These are phyloP conservation scores for Dalbergia cultrata DNA, from an alignment of 306 rosid species.

Conservation along the genomic window DNA sequence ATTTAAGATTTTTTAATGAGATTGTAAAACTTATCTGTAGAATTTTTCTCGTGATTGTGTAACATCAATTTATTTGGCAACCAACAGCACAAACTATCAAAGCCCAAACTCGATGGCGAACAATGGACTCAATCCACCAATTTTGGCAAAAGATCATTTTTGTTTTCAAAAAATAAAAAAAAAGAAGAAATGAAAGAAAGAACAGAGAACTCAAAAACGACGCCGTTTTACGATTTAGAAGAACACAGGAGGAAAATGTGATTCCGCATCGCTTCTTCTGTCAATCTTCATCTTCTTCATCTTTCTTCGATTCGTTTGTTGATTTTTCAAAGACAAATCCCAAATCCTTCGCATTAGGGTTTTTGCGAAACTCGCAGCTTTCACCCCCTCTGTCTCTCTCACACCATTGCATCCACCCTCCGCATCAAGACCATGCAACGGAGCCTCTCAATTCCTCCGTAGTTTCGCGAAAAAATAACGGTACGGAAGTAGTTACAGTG, in stretches of 20 bases:
- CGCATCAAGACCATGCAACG: conserved; percentile 29
- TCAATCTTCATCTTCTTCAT: conserved; percentile 35
- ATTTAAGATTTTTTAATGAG: too few species aligned
- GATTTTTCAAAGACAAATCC: conserved; percentile 33
- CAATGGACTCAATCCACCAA: background rate
- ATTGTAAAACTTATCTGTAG: too few species aligned
- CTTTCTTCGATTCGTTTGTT: conserved; percentile 10
- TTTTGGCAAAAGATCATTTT: background rate
- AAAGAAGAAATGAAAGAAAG: background rate
- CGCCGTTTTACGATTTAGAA: conserved; percentile 35
- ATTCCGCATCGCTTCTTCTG: conserved; percentile 41
- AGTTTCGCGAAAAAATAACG: background rate
- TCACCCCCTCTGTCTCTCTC: background rate
- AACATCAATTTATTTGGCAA: too few species aligned
- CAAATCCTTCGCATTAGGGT: conserved; percentile 48
- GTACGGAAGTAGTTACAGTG: background rate
- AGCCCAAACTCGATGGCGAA: background rate
- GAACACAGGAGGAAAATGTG: conserved; percentile 20
- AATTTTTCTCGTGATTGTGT: too few species aligned
- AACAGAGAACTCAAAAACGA: background rate
- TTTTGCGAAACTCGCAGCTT: conserved; percentile 33
- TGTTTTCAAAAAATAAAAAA: too few species aligned
- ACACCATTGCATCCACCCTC: background rate
- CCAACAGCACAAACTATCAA: too few species aligned
- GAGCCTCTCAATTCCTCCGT: conserved; percentile 26